Evolutionary conservation across 1,139 yeast genomes (phyloP), one percentile per base, ranked within the genome.

Genomic region (Saccharomyces hybrid): DNA sequence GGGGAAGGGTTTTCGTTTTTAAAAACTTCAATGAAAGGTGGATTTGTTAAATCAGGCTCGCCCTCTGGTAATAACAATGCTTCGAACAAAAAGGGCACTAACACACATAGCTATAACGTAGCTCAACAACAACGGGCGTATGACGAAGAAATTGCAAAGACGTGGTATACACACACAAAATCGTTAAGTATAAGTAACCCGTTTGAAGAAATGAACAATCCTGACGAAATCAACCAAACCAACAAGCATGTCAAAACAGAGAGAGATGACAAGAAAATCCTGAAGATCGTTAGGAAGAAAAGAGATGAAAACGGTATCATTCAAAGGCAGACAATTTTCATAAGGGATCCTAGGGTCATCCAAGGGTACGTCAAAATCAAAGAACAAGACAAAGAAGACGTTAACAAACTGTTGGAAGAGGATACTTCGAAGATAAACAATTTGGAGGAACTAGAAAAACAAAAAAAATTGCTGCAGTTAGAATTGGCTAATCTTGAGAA

Each of bases 21-120:
- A 61, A 80, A 91, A 59, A 88, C 97, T 0, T 88, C 98, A 0
- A 95, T 93, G 87, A 93, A 91, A 71, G 96, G 95, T 64, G 96
- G 97, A 0, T 93, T 93, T 71, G 78, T 81, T 52, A 88, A 91
- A 62, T 73, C 79, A 42, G 80, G 78, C 61, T 23, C 51, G 3
- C 42, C 52, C 16, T 16, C 42, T 38, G 42, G 23, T 14, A 38
- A 38, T 3, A 25, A 14, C 30, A 52, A 42, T 7, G 26, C 49
- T 11, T 51, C 48, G n/a, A 52, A 31, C 26, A 56, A 51, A 31
- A 51, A 58, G 7, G 54, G 63, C 56, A 56, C 65, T n/a, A 79
- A 79, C 49, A 84, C 85, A 0, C 90, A 85, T 67, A 81, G 86
- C 54, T 85, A 85, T 62, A 84, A 84, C 63, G 90, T 85, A 46